These are phyloP conservation scores for Gremmenia infestans DNA, from an alignment of 2,329 filamentous ascomycete species.

Conservation along the genomic window DNA sequence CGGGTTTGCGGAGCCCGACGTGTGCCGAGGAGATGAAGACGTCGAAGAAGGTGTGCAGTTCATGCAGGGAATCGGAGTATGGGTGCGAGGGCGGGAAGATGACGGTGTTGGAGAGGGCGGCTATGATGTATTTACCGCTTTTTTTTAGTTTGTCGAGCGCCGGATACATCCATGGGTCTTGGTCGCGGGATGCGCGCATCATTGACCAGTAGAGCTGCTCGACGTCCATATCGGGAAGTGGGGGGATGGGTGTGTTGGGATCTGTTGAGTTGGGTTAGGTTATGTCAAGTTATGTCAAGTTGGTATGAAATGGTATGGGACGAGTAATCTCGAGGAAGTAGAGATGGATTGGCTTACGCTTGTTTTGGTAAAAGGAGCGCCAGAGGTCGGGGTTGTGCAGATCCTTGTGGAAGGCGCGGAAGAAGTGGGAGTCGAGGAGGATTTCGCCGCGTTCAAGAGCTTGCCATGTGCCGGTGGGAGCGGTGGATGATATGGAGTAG, in stretches of 20 bases:
- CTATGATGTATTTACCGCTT: slow-evolving; percentile 64
- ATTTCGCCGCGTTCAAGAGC: slow-evolving; percentile 81
- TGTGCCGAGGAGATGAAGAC: slow-evolving; percentile 85
- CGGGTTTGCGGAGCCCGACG: slow-evolving; percentile 82
- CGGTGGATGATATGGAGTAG: slow-evolving; percentile 74
- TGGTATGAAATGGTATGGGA: too few relatives aligned
- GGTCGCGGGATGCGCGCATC: slow-evolving; percentile 67
- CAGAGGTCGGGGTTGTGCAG: slow-evolving; percentile 64
- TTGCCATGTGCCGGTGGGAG: slow-evolving; percentile 82
- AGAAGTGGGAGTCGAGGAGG: slow-evolving; percentile 69
- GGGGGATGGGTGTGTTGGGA: slow-evolving; percentile 40
- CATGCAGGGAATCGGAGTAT: slow-evolving; percentile 45
- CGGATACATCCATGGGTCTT: slow-evolving; percentile 77
- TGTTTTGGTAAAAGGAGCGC: slow-evolving; percentile 56
- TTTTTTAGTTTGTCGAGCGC: slow-evolving; percentile 65
- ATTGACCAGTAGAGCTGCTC: slow-evolving; percentile 74
- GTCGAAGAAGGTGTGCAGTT: slow-evolving; percentile 60
- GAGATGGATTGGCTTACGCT: slow-evolving; percentile 34
- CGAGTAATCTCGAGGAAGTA: too few relatives aligned
- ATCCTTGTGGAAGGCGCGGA: slow-evolving; percentile 68
- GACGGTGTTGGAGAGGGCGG: slow-evolving; percentile 84
- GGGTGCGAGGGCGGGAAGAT: slow-evolving; percentile 74
- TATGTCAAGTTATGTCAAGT: too few relatives aligned
- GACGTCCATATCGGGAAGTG: slow-evolving; percentile 62
- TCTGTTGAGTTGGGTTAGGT: too few relatives aligned